Evolutionary conservation across 139 green algal genomes (phyloP), one percentile per base, ranked within the genome.

Genomic region (Coelastrella sp.): DNA sequence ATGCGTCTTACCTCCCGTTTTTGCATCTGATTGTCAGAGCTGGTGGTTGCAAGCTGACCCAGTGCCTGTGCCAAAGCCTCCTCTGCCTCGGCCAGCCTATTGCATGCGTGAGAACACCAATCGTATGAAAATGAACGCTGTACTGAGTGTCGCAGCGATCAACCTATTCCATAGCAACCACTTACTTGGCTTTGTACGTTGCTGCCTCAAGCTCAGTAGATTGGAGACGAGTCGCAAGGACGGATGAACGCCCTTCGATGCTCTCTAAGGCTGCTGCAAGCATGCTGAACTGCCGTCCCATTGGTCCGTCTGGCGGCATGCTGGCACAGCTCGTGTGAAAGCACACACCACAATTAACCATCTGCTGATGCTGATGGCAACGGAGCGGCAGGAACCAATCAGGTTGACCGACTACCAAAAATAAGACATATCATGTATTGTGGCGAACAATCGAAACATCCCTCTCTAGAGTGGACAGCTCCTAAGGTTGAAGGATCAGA

Each of bases 21-120:
- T 65, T 91, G 91, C 70, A 83, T 82, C 59, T 90, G 91, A 63
- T 91, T 82, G 22, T 86, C 78, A 66, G 83, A 75, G 74, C 81
- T 76, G 74, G 25, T 59, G 58, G 7, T 61, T 22, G 49, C 60
- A 27, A 84, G 86, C 75, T 90, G 75, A 1, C 60, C 25, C 15
- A 60, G 63, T 65, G 90, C 56, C 8, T 57, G 68, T 70, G 78
- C 56, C 35, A 79, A 58, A 6, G 35, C 61, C 7, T 93, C 85
- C 58, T 91, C 86, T 59, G 87, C 82, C 9, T 73, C 74, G 0
- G 59, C 75, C 65, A 93, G 20, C 58, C 91, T 93, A 87, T 15
- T 14, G 12, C 63, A 49, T 49, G 35, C 1, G 35, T 49, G 35
- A 49, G 35, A 49, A 49, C 35, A 49, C 35, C 35, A 3, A 49